These are phyloP conservation scores for Mycena citricolor DNA, from an alignment of 1,284 basidiomycete species.

Conservation along the genomic window DNA sequence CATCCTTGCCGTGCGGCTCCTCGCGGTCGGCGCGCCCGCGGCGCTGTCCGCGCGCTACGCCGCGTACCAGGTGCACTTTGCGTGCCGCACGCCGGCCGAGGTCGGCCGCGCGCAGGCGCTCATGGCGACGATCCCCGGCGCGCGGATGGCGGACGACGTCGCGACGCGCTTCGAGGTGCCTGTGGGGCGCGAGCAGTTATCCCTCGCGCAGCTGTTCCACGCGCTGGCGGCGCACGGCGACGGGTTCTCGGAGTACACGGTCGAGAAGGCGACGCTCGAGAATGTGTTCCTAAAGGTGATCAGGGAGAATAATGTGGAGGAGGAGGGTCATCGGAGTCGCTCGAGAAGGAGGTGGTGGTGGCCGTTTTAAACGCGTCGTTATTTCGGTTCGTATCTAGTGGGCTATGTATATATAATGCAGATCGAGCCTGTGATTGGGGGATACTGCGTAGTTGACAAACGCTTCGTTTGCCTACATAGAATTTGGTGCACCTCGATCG, in stretches of 20 bases:
- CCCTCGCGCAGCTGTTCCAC: conserved; percentile 60
- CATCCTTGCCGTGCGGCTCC: conserved; percentile 54
- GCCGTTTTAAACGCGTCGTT: too few relatives aligned
- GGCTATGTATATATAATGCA: too few relatives aligned
- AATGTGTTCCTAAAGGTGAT: conserved; percentile 76
- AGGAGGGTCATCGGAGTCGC: conserved; percentile 45
- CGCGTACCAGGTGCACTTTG: conserved; percentile 78
- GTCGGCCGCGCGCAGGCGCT: conserved; percentile 53
- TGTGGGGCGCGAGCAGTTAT: conserved; percentile 39
- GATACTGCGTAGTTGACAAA: too few relatives aligned
- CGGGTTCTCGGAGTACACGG: conserved; percentile 65
- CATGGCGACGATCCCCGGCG: conserved; percentile 64
- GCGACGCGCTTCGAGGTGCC: conserved; percentile 79
- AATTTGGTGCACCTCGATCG: too few relatives aligned
- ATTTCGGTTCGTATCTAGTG: too few relatives aligned
- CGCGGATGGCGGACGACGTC: conserved; percentile 71
- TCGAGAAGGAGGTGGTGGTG: conserved; percentile 26
- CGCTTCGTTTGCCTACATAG: too few relatives aligned
- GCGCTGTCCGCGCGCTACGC: conserved; percentile 65
- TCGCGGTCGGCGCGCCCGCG: conserved; percentile 66
- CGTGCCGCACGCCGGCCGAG: conserved; percentile 62
- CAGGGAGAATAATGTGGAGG: conserved; percentile 57
- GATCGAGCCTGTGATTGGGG: too few relatives aligned
- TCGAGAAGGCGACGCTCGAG: conserved; percentile 68
- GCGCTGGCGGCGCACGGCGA: conserved; percentile 49